Evolutionary conservation across 2,329 filamentous ascomycete species (phyloP), one percentile per base, ranked within the genome.

Genomic region (Aspergillus puulaauensis): DNA sequence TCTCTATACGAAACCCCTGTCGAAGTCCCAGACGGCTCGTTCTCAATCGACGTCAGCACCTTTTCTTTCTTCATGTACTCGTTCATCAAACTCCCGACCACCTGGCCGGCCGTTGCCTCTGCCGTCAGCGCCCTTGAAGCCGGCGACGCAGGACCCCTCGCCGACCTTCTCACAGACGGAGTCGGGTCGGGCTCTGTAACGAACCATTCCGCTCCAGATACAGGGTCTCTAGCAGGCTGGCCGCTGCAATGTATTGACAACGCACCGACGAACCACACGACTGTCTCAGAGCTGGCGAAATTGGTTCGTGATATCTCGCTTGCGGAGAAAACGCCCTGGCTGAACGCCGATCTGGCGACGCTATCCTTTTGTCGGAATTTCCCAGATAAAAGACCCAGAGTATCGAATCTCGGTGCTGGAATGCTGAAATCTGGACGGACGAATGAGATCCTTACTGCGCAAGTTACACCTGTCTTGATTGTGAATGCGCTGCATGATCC

Each of bases 31-130:
- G 52, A 54, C 33, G 43, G 43, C 8, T 46, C 52, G 2, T 46
- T 14, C 14, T 46, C 43, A 1, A 47, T 54, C 19, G 40, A 43
- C 4, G 41, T 33, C 9, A 35, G 43, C 14, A 47, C 23, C 0
- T 54, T 46, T 31, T 47, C 43, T 11, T 54, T 54, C 43, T 47
- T 54, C 33, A 54, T 54, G 52, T 54, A 54, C 21, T 54, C 52
- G 2, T 54, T 46, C 15, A 43, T 54, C 12, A 54, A 54, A 8
- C 52, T 54, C 1, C 52, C 52, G 3, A 24, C 43, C 0, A 19
- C 52, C 11, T 54, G 52, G 52, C 33, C 52, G 3, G 23, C 21
- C 2, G 52, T 47, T 6, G n/a, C 23, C 1, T 27, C 43, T 5
- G 52, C 52, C 6, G 15, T 54, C 2, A 19, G 33, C 7, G 31